Evolutionary conservation across 495 filamentous ascomycete genomes (phyloP).

Genomic region (Aspergillus incahuasiensis): DNA sequence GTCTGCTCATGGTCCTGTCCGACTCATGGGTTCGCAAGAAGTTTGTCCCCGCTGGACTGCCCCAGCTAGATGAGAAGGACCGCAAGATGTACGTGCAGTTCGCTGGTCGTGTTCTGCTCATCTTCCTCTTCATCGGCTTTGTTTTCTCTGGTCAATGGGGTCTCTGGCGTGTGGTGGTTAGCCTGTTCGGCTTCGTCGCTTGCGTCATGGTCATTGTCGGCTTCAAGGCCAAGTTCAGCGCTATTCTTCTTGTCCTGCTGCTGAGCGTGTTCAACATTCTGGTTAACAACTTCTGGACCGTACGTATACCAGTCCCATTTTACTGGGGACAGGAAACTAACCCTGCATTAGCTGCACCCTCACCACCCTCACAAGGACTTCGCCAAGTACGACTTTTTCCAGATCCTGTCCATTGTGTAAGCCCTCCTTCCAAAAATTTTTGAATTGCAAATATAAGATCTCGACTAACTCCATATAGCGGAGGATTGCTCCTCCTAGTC

Average conservation of each 20-base stretch:
- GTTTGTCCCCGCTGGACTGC: conserved; percentile 92
- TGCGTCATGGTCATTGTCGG: conserved; percentile 99
- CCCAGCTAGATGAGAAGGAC: conserved; percentile 95
- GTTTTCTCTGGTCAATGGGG: conserved; percentile 93
- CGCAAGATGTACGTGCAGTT: conserved; percentile 99
- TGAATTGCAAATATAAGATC: conserved; percentile 3
- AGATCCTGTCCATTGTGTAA: conserved; percentile 97
- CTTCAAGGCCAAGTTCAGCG: conserved; percentile 99
- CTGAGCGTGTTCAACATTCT: conserved; percentile 93
- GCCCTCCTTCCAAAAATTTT: conserved; percentile 14
- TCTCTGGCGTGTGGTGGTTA: conserved; percentile 76
- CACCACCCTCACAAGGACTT: conserved; percentile 99
- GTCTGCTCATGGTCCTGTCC: conserved; percentile 93
- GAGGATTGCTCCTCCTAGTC: conserved; percentile 88
- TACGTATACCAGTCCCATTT: conserved; percentile 46
- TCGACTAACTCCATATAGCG: conserved; percentile 42
- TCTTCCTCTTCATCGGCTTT: conserved; percentile 95
- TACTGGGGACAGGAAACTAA: conserved; percentile 16
- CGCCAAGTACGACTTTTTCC: conserved; percentile 99
- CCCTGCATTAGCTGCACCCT: conserved; percentile 71
- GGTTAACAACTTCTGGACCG: conserved; percentile 99
- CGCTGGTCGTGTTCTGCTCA: conserved; percentile 89
- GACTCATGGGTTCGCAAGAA: conserved; percentile 97
- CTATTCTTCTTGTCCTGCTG: conserved; percentile 87
- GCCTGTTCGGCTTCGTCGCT: conserved; percentile 75